Percentiles rank a stretch among this genome's conserved stretches.
Conservation (phyloP, 192 early-diverging fungal species). For the Pecoramyces ruminantium region DNA sequence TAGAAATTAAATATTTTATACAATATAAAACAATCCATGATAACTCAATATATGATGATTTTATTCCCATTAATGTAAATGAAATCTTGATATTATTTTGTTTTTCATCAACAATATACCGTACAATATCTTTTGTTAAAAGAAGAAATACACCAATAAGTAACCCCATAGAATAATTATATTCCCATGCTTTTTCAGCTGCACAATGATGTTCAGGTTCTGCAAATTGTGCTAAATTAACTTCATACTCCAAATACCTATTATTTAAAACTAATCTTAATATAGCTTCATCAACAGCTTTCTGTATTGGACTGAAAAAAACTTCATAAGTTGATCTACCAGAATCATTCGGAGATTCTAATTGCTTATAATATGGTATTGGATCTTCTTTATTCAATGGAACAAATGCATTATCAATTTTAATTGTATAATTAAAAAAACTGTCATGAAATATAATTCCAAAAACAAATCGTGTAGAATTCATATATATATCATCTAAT, state of each 20-base stretch:
- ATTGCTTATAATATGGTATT: neutral
- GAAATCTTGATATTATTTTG: neutral
- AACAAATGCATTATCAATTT: neutral
- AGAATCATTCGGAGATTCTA: neutral
- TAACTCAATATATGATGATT: neutral
- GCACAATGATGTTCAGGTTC: neutral
- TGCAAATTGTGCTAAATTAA: neutral
- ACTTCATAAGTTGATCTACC: neutral
- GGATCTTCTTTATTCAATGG: neutral
- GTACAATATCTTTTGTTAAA: neutral
- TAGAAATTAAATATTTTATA: neutral
- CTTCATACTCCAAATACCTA: neutral
- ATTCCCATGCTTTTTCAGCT: neutral
- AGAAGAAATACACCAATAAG: too few relatives aligned
- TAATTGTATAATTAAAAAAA: neutral
- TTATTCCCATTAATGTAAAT: neutral
- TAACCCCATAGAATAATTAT: neutral
- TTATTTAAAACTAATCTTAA: neutral
- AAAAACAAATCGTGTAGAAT: neutral
- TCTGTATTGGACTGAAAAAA: neutral
- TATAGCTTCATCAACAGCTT: neutral
- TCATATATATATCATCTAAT: neutral
- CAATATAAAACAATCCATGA: neutral
- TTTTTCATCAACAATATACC: neutral
- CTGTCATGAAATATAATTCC: neutral